Evolutionary conservation across 2,329 filamentous ascomycete genomes (phyloP).

Genomic region (Pseudovirgaria hyperparasitica): DNA sequence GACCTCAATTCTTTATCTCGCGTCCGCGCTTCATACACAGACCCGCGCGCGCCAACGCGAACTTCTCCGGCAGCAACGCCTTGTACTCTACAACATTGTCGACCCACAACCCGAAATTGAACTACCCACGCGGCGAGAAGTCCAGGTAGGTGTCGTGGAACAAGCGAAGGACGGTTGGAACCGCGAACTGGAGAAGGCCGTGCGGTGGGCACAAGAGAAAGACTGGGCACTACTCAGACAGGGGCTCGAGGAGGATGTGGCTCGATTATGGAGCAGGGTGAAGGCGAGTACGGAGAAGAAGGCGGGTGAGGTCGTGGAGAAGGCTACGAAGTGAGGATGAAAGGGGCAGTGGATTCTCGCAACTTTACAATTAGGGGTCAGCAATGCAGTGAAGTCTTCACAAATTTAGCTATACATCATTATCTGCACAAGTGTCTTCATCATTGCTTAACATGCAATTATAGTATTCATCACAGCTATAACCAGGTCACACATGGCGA

Average conservation of each 20-base stretch:
- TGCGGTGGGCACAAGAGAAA: slow-evolving; percentile 29
- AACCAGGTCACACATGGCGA: too few relatives aligned
- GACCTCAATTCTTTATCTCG: slow-evolving; percentile 28
- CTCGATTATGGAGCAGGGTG: slow-evolving; percentile 23
- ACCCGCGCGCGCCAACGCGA: slow-evolving; percentile 33
- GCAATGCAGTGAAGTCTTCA: too few relatives aligned
- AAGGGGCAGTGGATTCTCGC: too few relatives aligned
- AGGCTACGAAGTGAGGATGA: slow-evolving; percentile 16
- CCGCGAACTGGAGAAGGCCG: slow-evolving; percentile 29
- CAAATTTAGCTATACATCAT: too few relatives aligned
- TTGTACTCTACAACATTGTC: slow-evolving; percentile 30
- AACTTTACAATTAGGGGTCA: too few relatives aligned
- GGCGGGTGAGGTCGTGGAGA: slow-evolving; percentile 20
- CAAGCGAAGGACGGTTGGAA: slow-evolving; percentile 40
- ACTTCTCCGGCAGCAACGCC: slow-evolving; percentile 33
- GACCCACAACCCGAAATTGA: slow-evolving; percentile 28
- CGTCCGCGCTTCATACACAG: slow-evolving; percentile 30
- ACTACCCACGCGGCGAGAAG: slow-evolving; percentile 25
- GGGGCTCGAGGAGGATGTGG: too few relatives aligned
- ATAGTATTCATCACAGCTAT: too few relatives aligned
- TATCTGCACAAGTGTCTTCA: too few relatives aligned
- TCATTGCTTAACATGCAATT: too few relatives aligned
- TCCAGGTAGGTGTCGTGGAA: slow-evolving; percentile 29
- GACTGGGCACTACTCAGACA: too few relatives aligned
- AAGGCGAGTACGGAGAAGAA: slow-evolving; percentile 29